Evolutionary conservation across 345 rosid genomes (phyloP), one percentile per base, ranked within the genome.

Genomic region (Hirschfeldia incana): DNA sequence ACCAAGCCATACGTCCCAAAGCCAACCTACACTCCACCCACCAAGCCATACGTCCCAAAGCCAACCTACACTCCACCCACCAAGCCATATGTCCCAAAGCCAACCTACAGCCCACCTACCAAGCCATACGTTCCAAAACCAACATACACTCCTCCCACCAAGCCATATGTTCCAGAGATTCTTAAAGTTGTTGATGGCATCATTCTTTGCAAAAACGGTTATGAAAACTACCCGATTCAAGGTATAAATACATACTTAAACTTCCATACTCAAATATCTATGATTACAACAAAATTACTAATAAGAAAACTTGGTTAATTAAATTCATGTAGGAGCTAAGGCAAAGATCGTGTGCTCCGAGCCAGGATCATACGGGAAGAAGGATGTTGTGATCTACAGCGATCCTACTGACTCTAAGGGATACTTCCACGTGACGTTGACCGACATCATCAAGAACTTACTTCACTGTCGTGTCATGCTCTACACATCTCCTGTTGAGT

Each of bases 151-250:
- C 69, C 69, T 37, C 15, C 65, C 65, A 21, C 15, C 2, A 70
- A 70, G 15, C 49, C 64, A 53, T 32, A 70, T 63, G 10, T 30
- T 1, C 74, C 73, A n/a, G 51, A 71, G 55, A 26, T 67, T 5
- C 3, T 12, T 37, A 59, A 33, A 58, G 55, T 65, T 12, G 65
- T 85, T 82, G 75, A 81, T 77, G 90, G 92, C 9, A 75, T 83
- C 76, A 78, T 83, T 68, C 80, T 84, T 55, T 89, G 92, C 59
- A 83, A 78, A 78, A 69, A 80, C 4, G 84, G 82, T 42, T 34
- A 74, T 36, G 66, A 80, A 16, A 28, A 66, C 46, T 39, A 73
- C 72, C 92, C 89, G 15, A 76, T 87, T 57, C 63, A 76, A 85
- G 88, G 92, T 89, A 76, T 58, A 13, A 30, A 46, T 42, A 42